These are phyloP conservation scores for Glycine tomentella DNA, from an alignment of 306 rosid genomes.

Conservation along the genomic window DNA sequence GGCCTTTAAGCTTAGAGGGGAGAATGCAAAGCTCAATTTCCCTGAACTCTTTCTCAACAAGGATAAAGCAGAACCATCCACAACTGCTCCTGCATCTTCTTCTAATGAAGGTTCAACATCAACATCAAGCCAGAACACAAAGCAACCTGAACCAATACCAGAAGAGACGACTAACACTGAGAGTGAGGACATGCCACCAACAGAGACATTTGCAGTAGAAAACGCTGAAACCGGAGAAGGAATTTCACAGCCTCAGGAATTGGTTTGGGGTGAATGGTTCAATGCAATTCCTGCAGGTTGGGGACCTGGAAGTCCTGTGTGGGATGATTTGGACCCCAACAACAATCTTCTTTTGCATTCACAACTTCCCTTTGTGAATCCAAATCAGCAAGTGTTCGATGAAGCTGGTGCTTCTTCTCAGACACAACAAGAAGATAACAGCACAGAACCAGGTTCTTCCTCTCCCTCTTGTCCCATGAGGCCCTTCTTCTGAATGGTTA, in stretches of 20 bases:
- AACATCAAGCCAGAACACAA: slow-evolving; percentile 33
- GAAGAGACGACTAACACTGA: slow-evolving; percentile 37
- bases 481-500: slow-evolving; percentile 62
- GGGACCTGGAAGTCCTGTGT: slow-evolving; percentile 88
- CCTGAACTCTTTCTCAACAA: slow-evolving; percentile 78
- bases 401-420: slow-evolving; percentile 40
- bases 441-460: slow-evolving; percentile 54
- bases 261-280: slow-evolving; percentile 80
- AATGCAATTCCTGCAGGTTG: slow-evolving; percentile 77
- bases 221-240: slow-evolving; percentile 51
- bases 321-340: slow-evolving; percentile 83
- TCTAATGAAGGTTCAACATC: slow-evolving; percentile 45
- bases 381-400: slow-evolving; percentile 49
- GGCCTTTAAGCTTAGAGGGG: slow-evolving; percentile 87
- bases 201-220: slow-evolving; percentile 42
- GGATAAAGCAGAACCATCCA: slow-evolving; percentile 49
- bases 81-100: slow-evolving; percentile 43
- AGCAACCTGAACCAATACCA: slow-evolving; percentile 44
- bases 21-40: slow-evolving; percentile 88
- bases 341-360: slow-evolving; percentile 65
- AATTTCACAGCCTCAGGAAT: slow-evolving; percentile 57
- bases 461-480: slow-evolving; percentile 61
- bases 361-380: slow-evolving; percentile 53
- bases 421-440: slow-evolving; percentile 51
- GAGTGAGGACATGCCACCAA: slow-evolving; percentile 44